Percentiles rank a stretch among this genome's conserved stretches.
Evolutionary conservation across 345 rosid species (phyloP).

Genomic region (Dipteronia sinensis): DNA sequence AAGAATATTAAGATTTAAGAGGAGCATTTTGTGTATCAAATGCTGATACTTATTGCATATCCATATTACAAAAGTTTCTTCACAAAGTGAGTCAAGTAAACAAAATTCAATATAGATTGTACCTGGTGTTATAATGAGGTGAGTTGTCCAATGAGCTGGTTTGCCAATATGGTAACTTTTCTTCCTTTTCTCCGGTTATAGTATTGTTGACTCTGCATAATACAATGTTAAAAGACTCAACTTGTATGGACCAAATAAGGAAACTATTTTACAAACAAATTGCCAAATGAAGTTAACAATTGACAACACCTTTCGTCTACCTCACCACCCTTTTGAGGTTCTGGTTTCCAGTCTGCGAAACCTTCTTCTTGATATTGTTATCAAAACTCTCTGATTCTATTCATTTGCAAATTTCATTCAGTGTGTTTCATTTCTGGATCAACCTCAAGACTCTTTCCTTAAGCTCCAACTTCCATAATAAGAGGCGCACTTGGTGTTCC

Average conservation of each 20-base stretch:
- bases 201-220: constrained; percentile 41
- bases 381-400: constrained; percentile 34
- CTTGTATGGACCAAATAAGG: neutral
- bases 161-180: constrained; percentile 53
- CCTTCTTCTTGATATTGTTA: constrained; percentile 29
- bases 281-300: neutral
- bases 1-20: constrained; percentile 6
- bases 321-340: constrained; percentile 33
- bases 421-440: constrained; percentile 41
- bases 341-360: constrained; percentile 29
- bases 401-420: constrained; percentile 33
- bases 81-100: too few species aligned
- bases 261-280: neutral
- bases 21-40: constrained; percentile 4
- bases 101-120: constrained; percentile 8
- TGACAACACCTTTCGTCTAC: constrained; percentile 54
- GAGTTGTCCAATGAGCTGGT: constrained; percentile 46
- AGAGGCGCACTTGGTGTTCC: constrained; percentile 98
- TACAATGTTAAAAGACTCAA: constrained; percentile 24
- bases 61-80: constrained; percentile 1
- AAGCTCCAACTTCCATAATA: constrained; percentile 54
- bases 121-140: constrained; percentile 64
- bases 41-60: neutral
- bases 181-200: constrained; percentile 35
- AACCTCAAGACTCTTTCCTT: constrained; percentile 38